These are phyloP conservation scores for Ogataea haglerorum DNA, from an alignment of 805 yeast genomes.

Conservation along the genomic window DNA sequence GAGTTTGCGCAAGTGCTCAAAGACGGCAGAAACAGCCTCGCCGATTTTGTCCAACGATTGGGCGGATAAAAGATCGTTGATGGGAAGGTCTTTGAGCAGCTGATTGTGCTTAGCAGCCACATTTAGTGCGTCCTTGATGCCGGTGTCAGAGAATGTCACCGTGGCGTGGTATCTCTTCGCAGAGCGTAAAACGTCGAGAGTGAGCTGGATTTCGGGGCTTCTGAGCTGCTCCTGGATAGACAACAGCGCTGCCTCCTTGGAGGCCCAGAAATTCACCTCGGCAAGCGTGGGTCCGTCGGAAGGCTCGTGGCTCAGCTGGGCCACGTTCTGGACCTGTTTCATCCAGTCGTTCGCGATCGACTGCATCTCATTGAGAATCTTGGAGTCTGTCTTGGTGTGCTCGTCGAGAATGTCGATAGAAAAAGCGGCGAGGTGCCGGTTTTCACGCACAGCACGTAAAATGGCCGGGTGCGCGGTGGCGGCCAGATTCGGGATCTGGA, in stretches of 20 bases:
- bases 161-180: constrained; percentile 82
- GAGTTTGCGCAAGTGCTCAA: constrained; percentile 62
- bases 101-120: constrained; percentile 55
- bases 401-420: constrained; percentile 20
- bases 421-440: constrained; percentile 8
- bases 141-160: constrained; percentile 66
- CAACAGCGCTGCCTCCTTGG: constrained; percentile 58
- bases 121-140: constrained; percentile 51
- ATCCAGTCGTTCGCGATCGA: constrained; percentile 72
- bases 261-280: constrained; percentile 76
- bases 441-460: constrained; percentile 33
- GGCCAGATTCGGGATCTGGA: constrained; percentile 64
- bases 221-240: constrained; percentile 57
- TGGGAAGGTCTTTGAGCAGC: constrained; percentile 67
- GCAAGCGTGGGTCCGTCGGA: constrained; percentile 53
- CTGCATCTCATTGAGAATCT: constrained; percentile 67
- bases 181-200: constrained; percentile 57
- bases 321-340: constrained; percentile 53
- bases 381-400: constrained; percentile 44
- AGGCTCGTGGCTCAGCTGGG: constrained; percentile 51
- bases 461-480: constrained; percentile 51
- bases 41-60: constrained; percentile 42
- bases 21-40: constrained; percentile 44
- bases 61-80: constrained; percentile 53
- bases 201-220: constrained; percentile 48